Base-by-base conservation (phyloP, 2,329 filamentous ascomycete genomes). In the Talaromyces albobiverticillius region DNA sequence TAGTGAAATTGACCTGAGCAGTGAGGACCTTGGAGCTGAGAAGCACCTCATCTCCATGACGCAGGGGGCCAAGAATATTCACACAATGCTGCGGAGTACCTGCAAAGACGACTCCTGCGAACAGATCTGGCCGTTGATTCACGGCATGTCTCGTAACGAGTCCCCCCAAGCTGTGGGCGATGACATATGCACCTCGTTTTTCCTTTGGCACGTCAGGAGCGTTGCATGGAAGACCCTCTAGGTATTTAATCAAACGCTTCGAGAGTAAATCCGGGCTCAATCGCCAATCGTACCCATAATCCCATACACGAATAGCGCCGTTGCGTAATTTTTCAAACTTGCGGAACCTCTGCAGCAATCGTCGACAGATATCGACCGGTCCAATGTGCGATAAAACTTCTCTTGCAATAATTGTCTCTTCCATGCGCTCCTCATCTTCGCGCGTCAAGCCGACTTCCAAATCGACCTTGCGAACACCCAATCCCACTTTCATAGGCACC, bases 221-320 rank as follows among this genome's bases (percentile, higher is more conserved):
- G 64, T 96, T 96, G 49, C 84, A 91, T 0, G 88, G 88, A 1
- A 97, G 76, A 2, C 73, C 78, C 64, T 88, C 83, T 13, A 97
- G 76, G 63, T 89, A 96, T 16, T 81, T 73, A 32, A 86, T 82
- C n/a, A 97, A 75, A 57, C 83, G 83, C 43, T 79, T 77, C 3
- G 88, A 91, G 0, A 94, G 79, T 1, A 90, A 76, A 64, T 87
- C 82, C 1, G 93, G 93, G 59, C 89, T 94, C 36, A 96, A 76
- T 14, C 93, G 82, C 93, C 93, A 97, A 71, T 97, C 93, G 64
- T 96, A 97, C 16, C 92, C 91, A 66, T 93, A 97, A 63, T 96
- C 87, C 77, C 91, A 91, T 1, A 96, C 82, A 45, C 90, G 81
- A 5, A 96, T 75, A 58, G 82, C 86, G 7, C 89, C 90, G 3